Percentiles rank a stretch among this genome's conserved stretches.
phyloP scores from a whole-genome alignment of 805 yeast genomes.

The Jamesozyma piceae region DNA sequence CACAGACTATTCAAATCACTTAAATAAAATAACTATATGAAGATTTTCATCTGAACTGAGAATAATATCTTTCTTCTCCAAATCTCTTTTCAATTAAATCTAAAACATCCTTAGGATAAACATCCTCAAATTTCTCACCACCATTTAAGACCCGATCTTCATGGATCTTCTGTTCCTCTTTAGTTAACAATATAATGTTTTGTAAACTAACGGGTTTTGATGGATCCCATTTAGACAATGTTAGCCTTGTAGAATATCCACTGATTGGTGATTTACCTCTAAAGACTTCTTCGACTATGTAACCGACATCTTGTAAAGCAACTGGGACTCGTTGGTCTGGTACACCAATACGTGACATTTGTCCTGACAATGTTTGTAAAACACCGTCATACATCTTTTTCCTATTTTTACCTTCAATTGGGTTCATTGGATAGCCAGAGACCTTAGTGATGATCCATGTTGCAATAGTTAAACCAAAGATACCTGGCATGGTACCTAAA shows the following conservation, averaged over 20 bases:
- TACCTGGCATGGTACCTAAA: slow-evolving; percentile 92
- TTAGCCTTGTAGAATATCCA: slow-evolving; percentile 68
- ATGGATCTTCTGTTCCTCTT: slow-evolving; percentile 75
- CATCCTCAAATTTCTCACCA: slow-evolving; percentile 50
- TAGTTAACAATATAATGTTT: slow-evolving; percentile 80
- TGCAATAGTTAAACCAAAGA: slow-evolving; percentile 86
- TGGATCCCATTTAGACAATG: slow-evolving; percentile 82
- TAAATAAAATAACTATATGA: too few species aligned
- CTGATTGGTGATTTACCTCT: slow-evolving; percentile 87
- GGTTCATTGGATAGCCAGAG: slow-evolving; percentile 85
- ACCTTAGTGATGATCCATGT: slow-evolving; percentile 70
- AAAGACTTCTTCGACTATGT: slow-evolving; percentile 82
- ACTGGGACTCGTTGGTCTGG: slow-evolving; percentile 69
- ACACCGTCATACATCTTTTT: slow-evolving; percentile 77
- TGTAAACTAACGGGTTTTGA: slow-evolving; percentile 52
- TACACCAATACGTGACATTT: slow-evolving; percentile 68
- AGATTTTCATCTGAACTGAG: slow-evolving; percentile 36
- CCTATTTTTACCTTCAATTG: slow-evolving; percentile 83
- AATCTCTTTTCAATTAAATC: slow-evolving; percentile 53
- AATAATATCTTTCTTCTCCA: slow-evolving; percentile 65
- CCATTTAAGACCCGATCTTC: slow-evolving; percentile 68
- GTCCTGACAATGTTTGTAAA: slow-evolving; percentile 76
- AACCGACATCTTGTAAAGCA: slow-evolving; percentile 62
- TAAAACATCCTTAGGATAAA: slow-evolving; percentile 53
- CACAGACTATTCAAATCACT: too few species aligned